Evolutionary conservation across 345 rosid genomes (phyloP), one percentile per base, ranked within the genome.

Genomic region (Heritiera littoralis): DNA sequence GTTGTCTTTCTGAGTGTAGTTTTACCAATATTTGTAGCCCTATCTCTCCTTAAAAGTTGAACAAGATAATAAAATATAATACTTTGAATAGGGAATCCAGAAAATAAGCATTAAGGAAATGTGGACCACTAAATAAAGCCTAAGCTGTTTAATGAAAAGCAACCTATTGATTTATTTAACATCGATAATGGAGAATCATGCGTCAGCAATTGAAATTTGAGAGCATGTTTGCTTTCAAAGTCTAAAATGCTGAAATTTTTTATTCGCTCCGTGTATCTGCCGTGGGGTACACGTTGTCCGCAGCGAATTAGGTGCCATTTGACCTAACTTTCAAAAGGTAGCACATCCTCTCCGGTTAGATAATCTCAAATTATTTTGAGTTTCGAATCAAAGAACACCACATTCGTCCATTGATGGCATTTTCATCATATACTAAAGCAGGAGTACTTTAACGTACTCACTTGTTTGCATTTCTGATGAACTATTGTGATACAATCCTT

Each of bases 161-260:
- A 63, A 20, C 71, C 20, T 43, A 79, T 78, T 77, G 67, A 54
- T 83, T 81, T 41, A 80, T 73, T 82, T 60, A 82, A 56, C 77
- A 54, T 81, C 15, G 67, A 79, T 81, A 81, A 86, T 79, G 89
- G 83, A 77, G 92, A 89, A 86, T 84, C 90, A 85, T 84, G 74
- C 89, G 82, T 86, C 89, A 84, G 84, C 85, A 82, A 35, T 78
- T 38, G 78, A 80, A 86, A 80, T 67, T 66, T 78, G 68, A 51
- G 81, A 74, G 86, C 77, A 82, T 76, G 60, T 75, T 43, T 69
- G 52, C 83, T 82, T 86, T 81, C 77, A 72, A 66, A 18, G 76
- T 78, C 76, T 56, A 81, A 58, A 48, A 63, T 81, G 75, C 72
- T 48, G 59, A 48, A 65, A 63, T 68, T 32, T 43, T 84, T 79